phyloP scores from a whole-genome alignment of 1,139 yeast genomes.

The Geotrichum cucujoidarum region DNA sequence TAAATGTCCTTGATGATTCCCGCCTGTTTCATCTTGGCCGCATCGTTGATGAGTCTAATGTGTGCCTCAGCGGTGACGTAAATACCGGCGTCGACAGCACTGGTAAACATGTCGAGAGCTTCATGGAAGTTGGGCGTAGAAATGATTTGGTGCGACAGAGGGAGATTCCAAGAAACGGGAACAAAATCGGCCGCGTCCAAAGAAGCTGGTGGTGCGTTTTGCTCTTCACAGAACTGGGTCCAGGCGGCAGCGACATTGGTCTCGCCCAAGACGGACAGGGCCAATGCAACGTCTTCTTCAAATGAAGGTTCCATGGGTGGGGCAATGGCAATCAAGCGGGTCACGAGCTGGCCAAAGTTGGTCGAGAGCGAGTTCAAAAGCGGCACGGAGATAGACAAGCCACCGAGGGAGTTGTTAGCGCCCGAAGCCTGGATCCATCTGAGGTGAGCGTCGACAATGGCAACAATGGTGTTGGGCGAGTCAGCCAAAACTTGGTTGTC shows the following conservation, averaged over 20 bases:
- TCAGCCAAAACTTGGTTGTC: not conserved
- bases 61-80: slow-evolving; percentile 27
- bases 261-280: slow-evolving; percentile 10
- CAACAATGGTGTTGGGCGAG: slow-evolving; percentile 20
- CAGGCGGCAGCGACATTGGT: slow-evolving; percentile 10
- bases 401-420: slow-evolving; percentile 24
- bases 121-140: slow-evolving; percentile 22
- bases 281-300: slow-evolving; percentile 7
- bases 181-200: not conserved
- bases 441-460: slow-evolving; percentile 25
- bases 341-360: slow-evolving; percentile 23
- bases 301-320: slow-evolving; percentile 10
- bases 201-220: not conserved
- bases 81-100: slow-evolving; percentile 23
- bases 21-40: slow-evolving; percentile 15
- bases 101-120: slow-evolving; percentile 25
- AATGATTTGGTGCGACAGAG: slow-evolving; percentile 23
- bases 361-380: slow-evolving; percentile 20
- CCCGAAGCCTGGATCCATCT: slow-evolving; percentile 27
- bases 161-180: slow-evolving; percentile 9
- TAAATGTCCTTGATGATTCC: slow-evolving; percentile 21
- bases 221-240: slow-evolving; percentile 3
- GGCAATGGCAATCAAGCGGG: slow-evolving; percentile 19
- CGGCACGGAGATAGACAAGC: slow-evolving; percentile 26
- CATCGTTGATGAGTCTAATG: slow-evolving; percentile 26